Evolutionary conservation across 1,284 basidiomycete species (phyloP), one percentile per base, ranked within the genome.

Genomic region (Apiotrichum mycotoxinovorans): DNA sequence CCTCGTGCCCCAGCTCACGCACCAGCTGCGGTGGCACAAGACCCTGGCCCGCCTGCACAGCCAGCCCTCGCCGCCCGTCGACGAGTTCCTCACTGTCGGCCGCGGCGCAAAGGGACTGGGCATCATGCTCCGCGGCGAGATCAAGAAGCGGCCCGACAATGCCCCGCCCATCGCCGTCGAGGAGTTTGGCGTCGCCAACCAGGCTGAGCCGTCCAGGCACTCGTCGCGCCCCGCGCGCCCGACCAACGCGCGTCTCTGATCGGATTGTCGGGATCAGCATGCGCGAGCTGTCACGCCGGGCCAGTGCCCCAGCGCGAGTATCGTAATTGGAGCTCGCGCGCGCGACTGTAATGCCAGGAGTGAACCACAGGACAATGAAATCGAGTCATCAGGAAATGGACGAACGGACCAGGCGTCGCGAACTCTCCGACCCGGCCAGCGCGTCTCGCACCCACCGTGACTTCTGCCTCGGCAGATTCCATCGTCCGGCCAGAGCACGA

Each of bases 11-110:
- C 70, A 72, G 52, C 66, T 77, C n/a, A 73, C 67, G 27, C 58
- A 62, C 26, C 74, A 75, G 52, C 60, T 76, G 12, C 57, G 72
- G 57, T 77, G 75, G 75, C 73, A 73, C 60, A 72, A 76, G 58
- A 74, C 73, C 0, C 66, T 75, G 8, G 65, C 63, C 5, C 62
- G 71, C 18, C 66, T 77, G 4, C 72, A 72, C 59, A 54, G 37
- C 10, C 62, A 63, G 25, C 65, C 65, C 14, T 27, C 52, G 11
- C 71, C 71, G 4, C 62, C 62, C 33, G 69, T 75, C 26, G 58
- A 63, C 30, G 55, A 64, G 25, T 75, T 74, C 61, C 57, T 68
- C 23, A 75, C 73, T 11, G 71, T 77, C 40, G 75, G 75, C 0
- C 64, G 65, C 51, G 75, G 75, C 45, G 74, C 75, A 2, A 72